Conservation (phyloP, 1,139 yeast genomes). For the Kazachstania sp. region DNA sequence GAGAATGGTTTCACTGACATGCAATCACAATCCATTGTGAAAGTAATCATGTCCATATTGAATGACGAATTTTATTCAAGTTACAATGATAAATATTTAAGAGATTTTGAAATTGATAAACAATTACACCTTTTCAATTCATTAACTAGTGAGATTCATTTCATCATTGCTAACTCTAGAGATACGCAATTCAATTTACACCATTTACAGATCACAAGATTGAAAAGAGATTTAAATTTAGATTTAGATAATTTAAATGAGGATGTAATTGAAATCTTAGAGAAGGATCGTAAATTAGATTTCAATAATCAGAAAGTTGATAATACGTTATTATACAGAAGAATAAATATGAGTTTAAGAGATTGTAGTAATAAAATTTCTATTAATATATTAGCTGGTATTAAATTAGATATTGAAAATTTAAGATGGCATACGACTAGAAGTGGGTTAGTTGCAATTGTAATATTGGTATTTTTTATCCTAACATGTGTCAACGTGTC, state of each 20-base stretch:
- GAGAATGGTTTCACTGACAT: constrained; percentile 40
- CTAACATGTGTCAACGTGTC: constrained; percentile 43
- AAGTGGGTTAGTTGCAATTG: constrained; percentile 48
- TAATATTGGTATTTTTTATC: constrained; percentile 38
- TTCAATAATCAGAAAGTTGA: constrained; percentile 81
- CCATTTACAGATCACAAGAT: constrained; percentile 49
- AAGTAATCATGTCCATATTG: constrained; percentile 42
- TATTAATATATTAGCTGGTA: constrained; percentile 71
- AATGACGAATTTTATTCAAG: constrained; percentile 46
- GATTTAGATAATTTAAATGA: constrained; percentile 74
- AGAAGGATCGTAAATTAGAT: constrained; percentile 75
- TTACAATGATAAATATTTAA: constrained; percentile 52
- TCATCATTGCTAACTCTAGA: constrained; percentile 68
- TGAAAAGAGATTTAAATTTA: constrained; percentile 64
- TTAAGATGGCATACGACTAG: constrained; percentile 91
- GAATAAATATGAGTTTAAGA: constrained; percentile 62
- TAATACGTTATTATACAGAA: constrained; percentile 67
- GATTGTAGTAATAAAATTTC: constrained; percentile 81
- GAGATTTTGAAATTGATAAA: constrained; percentile 67
- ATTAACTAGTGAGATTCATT: constrained; percentile 79
- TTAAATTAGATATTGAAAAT: constrained; percentile 79
- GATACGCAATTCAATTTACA: constrained; percentile 65
- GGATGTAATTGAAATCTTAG: constrained; percentile 48
- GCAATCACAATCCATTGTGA: constrained; percentile 49
- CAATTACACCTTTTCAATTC: constrained; percentile 86